phyloP scores from a whole-genome alignment of 2,329 filamentous ascomycete species.

The Curvularia hawaiiensis region DNA sequence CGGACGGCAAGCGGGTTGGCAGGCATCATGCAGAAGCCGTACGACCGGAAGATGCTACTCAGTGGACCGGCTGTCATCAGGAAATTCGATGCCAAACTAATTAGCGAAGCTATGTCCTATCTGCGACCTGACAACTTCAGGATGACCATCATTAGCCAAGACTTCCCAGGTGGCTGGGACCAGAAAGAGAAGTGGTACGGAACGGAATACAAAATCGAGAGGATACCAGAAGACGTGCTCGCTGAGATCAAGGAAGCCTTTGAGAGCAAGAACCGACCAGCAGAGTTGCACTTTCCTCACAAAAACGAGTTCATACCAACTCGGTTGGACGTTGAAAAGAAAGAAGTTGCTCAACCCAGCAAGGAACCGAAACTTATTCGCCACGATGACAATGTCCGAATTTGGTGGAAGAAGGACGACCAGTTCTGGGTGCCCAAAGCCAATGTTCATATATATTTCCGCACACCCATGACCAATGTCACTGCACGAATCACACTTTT shows the following conservation, averaged over 20 bases:
- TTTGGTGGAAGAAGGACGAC: slow-evolving; percentile 99
- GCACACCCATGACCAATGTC: slow-evolving; percentile 77
- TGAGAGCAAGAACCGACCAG: slow-evolving; percentile 64
- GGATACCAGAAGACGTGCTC: slow-evolving; percentile 77
- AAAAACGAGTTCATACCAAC: slow-evolving; percentile 96
- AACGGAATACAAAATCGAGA: slow-evolving; percentile 86
- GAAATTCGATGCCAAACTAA: slow-evolving; percentile 78
- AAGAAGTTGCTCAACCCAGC: slow-evolving; percentile 77
- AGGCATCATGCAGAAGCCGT: slow-evolving; percentile 87
- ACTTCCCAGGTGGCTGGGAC: slow-evolving; percentile 83
- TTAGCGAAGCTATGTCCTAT: slow-evolving; percentile 73
- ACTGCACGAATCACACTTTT: slow-evolving; percentile 81
- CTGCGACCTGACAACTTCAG: slow-evolving; percentile 89
- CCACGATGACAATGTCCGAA: slow-evolving; percentile 78
- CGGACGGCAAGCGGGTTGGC: slow-evolving; percentile 86
- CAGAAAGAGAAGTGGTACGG: slow-evolving; percentile 97
- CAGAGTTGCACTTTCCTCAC: slow-evolving; percentile 83
- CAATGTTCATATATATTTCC: slow-evolving; percentile 79
- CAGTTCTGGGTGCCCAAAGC: slow-evolving; percentile 98
- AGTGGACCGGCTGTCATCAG: slow-evolving; percentile 78
- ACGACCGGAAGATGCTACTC: slow-evolving; percentile 85
- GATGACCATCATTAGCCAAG: slow-evolving; percentile 80
- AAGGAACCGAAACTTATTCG: slow-evolving; percentile 80
- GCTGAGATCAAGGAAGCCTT: slow-evolving; percentile 70
- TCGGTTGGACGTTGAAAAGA: slow-evolving; percentile 92